These are phyloP conservation scores for Clarkia xantiana DNA, from an alignment of 345 rosid species.

Conservation along the genomic window DNA sequence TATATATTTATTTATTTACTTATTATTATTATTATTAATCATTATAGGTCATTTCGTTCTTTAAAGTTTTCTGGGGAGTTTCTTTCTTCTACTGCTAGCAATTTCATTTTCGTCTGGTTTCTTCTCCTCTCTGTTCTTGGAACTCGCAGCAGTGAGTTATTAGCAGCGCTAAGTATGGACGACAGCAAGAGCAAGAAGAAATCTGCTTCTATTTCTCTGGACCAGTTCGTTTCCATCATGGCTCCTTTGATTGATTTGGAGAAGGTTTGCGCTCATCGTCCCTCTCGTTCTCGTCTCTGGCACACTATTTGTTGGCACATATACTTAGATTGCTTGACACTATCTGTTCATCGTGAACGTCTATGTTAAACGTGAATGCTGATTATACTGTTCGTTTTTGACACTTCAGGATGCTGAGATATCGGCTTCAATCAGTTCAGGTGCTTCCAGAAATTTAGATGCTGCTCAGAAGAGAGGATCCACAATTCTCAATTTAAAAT, in stretches of 20 bases:
- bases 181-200: conserved; percentile 28
- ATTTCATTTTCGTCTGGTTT: no score
- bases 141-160: neutral
- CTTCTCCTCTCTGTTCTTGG: neutral
- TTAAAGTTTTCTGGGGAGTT: no score
- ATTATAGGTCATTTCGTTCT: no score
- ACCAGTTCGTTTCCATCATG: conserved; percentile 50
- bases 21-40: no score
- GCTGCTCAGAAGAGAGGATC: conserved; percentile 63
- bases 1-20: no score
- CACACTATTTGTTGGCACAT: no score
- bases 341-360: neutral
- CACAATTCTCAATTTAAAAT: conserved; percentile 61
- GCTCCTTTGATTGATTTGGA: conserved; percentile 67
- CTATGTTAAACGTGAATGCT: neutral
- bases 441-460: conserved; percentile 49
- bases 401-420: conserved; percentile 66
- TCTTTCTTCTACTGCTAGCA: no score
- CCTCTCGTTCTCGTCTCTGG: no score
- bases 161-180: conserved; percentile 7
- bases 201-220: conserved; percentile 35
- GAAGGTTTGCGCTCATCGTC: conserved; percentile 23
- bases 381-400: neutral
- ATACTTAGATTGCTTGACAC: no score
- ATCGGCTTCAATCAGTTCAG: conserved; percentile 55